Conservation (phyloP, 2,329 filamentous ascomycete species). For the Fusarium albidum region DNA sequence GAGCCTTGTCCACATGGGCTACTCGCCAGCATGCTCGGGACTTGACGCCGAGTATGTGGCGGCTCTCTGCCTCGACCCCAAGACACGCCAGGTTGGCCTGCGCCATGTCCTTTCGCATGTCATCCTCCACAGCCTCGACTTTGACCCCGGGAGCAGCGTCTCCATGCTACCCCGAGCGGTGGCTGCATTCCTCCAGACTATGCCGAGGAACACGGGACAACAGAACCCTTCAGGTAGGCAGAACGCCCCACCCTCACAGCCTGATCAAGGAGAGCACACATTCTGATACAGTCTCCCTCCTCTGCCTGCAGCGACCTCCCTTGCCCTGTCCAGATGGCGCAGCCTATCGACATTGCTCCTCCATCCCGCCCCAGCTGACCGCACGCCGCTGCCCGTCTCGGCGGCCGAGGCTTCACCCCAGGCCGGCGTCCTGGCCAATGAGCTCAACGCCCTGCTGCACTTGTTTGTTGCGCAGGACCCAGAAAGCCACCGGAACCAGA, state of each 20-base stretch:
- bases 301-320: conserved; percentile 26
- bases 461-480: conserved; percentile 43
- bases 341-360: conserved; percentile 53
- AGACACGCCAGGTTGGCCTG: conserved; percentile 44
- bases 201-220: conserved; percentile 40
- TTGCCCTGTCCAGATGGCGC: conserved; percentile 53
- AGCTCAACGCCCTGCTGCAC: conserved; percentile 46
- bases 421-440: conserved; percentile 43
- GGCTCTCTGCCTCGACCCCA: conserved; percentile 43
- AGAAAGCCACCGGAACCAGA: conserved; percentile 43
- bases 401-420: conserved; percentile 42
- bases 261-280: background rate
- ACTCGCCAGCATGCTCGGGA: conserved; percentile 25
- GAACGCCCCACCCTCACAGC: background rate
- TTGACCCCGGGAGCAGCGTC: conserved; percentile 36
- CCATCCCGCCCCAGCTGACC: conserved; percentile 47
- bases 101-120: conserved; percentile 49
- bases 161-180: conserved; percentile 50
- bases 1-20: conserved; percentile 39
- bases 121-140: conserved; percentile 47
- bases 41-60: conserved; percentile 33
- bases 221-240: conserved; percentile 40
- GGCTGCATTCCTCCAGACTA: conserved; percentile 40
- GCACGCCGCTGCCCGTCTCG: conserved; percentile 44
- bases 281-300: background rate